phyloP scores from a whole-genome alignment of 2,329 filamentous ascomycete genomes.

The Aspergillus proliferans region DNA sequence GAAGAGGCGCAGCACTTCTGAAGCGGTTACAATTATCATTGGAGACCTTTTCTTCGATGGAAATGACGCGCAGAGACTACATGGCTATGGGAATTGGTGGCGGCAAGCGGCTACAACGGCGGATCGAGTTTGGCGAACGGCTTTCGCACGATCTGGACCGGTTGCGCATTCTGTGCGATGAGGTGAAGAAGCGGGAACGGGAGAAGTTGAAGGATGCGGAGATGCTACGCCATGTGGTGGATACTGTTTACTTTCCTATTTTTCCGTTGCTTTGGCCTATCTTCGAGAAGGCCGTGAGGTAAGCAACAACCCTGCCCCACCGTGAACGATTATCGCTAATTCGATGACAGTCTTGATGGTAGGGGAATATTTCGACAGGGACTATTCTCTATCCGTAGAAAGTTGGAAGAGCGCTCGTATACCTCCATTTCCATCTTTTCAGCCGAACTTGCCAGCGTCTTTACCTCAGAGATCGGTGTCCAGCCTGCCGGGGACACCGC shows the following conservation, averaged over 20 bases:
- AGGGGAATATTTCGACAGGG: conserved; percentile 51
- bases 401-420: conserved; percentile 52
- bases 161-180: conserved; percentile 63
- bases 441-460: conserved; percentile 50
- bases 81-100: conserved; percentile 88
- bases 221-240: conserved; percentile 71
- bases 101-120: conserved; percentile 66
- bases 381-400: conserved; percentile 47
- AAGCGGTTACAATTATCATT: conserved; percentile 92
- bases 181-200: conserved; percentile 68
- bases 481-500: conserved; percentile 41
- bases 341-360: conserved; percentile 38
- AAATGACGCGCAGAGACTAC: conserved; percentile 91
- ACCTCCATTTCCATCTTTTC: conserved; percentile 57
- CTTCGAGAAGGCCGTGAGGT: conserved; percentile 74
- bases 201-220: conserved; percentile 71
- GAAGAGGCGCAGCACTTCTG: conserved; percentile 81
- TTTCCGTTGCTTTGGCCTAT: conserved; percentile 69
- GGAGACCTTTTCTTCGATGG: conserved; percentile 95
- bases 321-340: conserved; percentile 9
- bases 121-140: conserved; percentile 80
- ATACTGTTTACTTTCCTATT: conserved; percentile 88
- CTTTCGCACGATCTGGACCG: conserved; percentile 62
- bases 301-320: conserved; percentile 40
- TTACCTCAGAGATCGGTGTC: conserved; percentile 50